Evolutionary conservation across 306 rosid genomes (phyloP).

Genomic region (Carpinus fangiana): DNA sequence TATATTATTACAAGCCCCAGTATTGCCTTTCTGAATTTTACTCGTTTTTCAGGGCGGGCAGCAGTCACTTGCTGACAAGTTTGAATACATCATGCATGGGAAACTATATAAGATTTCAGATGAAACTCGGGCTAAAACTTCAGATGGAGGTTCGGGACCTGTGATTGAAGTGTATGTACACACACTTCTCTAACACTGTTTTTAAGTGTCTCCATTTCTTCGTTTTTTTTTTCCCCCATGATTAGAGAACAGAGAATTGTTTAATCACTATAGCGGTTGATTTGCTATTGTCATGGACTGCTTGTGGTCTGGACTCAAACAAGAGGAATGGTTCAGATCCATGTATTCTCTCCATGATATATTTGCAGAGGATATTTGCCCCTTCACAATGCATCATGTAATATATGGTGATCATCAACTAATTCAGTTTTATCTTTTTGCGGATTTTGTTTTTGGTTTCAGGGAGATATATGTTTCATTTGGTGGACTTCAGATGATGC

Average conservation of each 20-base stretch:
- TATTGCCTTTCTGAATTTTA: slow-evolving; percentile 23
- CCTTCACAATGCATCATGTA: neutral
- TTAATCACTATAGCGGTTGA: too few species aligned
- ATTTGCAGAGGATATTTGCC: neutral
- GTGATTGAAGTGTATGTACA: slow-evolving; percentile 62
- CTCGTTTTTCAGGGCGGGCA: slow-evolving; percentile 58
- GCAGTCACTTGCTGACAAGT: slow-evolving; percentile 78
- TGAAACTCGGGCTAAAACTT: slow-evolving; percentile 23
- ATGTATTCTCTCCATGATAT: neutral
- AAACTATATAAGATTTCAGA: slow-evolving; percentile 57
- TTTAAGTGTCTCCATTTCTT: neutral
- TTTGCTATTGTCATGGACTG: neutral
- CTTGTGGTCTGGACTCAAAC: neutral
- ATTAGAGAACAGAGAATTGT: too few species aligned
- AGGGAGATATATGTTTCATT: slow-evolving; percentile 80
- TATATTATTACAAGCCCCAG: neutral
- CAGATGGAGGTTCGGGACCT: slow-evolving; percentile 39
- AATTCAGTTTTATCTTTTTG: neutral
- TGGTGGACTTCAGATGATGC: slow-evolving; percentile 89
- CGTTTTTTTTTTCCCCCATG: too few species aligned
- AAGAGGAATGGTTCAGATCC: neutral
- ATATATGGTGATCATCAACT: neutral
- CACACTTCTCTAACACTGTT: slow-evolving; percentile 4
- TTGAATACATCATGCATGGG: slow-evolving; percentile 92
- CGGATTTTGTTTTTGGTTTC: slow-evolving; percentile 26